Base-by-base conservation (phyloP, 345 rosid species). In the Dimocarpus longan region DNA sequence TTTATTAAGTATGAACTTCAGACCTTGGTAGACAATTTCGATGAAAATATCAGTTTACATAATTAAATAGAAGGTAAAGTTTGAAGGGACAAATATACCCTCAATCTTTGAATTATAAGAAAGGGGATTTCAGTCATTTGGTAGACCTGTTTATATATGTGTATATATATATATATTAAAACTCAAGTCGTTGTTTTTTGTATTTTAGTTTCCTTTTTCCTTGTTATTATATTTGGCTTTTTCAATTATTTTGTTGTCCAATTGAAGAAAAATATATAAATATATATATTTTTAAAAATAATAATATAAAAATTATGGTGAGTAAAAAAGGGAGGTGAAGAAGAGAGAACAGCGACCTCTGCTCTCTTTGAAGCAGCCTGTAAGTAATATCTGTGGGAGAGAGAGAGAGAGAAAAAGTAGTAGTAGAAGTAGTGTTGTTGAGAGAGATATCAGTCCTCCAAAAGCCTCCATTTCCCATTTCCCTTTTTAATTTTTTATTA, bases 311-410 rank as follows among this genome's bases (percentile, higher is more conserved):
- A 81, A 63, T 78, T 82, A 62, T 22, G 87, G 83, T 56, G 80
- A 60, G 82, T 80, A 74, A 81, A 82, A 78, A 79, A 84, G 79
- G 81, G 79, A 72, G 72, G 76, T 62, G 86, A 78, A 70, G 87
- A 52, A 83, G 85, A 80, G 81, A 87, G 72, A 89, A 91, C 42
- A 90, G 87, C 82, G 86, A 89, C 92, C 79, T 76, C 82, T 79
- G 78, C 83, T 82, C 75, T 86, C 82, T 52, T 54, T 65, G 83
- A 72, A 7, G 11, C 13, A 46, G 50, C 12, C 52, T 46, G 52
- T 46, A 46, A 46, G n/a, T 15, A 54, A 78, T 68, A 13, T 81
- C 64, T 65, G 60, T 28, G 64, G 26, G 71, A 19, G 84, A 84
- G 83, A 76, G 81, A 80, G 85, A 80, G 50, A 3, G 52, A 46